Conservation (phyloP, 441 rosid genomes). For the Arabidopsis hybrid region DNA sequence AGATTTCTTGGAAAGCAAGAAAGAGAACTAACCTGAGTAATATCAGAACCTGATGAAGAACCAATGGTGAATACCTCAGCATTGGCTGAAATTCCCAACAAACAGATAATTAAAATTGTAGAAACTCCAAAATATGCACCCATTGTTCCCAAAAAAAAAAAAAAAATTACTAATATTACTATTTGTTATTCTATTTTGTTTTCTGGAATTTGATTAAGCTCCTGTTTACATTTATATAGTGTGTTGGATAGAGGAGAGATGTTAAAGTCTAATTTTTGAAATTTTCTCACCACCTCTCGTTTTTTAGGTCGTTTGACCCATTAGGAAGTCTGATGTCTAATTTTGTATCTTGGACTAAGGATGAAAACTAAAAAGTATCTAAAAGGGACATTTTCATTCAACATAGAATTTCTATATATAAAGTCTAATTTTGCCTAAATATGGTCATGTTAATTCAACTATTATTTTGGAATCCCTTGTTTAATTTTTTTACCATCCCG, state of each 20-base stretch:
- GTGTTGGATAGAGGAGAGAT: not conserved
- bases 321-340: constrained; percentile 13
- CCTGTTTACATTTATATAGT: constrained; percentile 25
- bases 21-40: constrained; percentile 29
- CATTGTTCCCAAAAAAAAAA: not conserved
- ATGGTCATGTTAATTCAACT: not conserved
- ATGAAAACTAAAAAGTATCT: not conserved
- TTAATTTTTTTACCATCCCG: not conserved
- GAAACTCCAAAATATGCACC: constrained; percentile 26
- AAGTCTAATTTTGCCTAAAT: not conserved
- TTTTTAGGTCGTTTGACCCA: constrained; percentile 35
- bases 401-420: not conserved
- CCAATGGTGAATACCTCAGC: constrained; percentile 33
- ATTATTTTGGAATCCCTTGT: not conserved
- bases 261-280: not conserved
- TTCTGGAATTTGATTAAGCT: constrained; percentile 6
- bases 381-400: not conserved
- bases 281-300: constrained; percentile 24
- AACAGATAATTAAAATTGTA: constrained; percentile 15
- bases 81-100: constrained; percentile 34
- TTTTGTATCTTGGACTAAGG: not conserved
- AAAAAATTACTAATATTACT: constrained; percentile 3
- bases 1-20: constrained; percentile 20
- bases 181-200: constrained; percentile 25
- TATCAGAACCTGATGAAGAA: constrained; percentile 35